A percentile compares a stretch with the other conserved stretches of the same genome.
Conservation (phyloP, 352 stramenopile species). For the Globisporangium lucens region DNA sequence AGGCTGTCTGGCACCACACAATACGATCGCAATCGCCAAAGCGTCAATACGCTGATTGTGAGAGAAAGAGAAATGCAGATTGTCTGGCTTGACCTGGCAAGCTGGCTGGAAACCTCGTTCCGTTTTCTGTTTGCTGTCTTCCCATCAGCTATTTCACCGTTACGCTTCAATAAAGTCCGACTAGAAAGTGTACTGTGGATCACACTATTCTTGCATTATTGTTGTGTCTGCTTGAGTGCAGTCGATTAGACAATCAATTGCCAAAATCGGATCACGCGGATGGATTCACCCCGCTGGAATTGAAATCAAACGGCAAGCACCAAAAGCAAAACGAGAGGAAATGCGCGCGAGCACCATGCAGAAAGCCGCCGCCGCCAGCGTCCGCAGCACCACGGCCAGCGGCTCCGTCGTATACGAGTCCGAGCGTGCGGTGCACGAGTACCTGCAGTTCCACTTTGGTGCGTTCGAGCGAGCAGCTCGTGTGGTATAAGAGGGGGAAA, state of each 20-base stretch:
- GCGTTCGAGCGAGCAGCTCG: not conserved
- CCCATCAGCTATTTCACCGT: no score
- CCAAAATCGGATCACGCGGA: not conserved
- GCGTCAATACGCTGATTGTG: no score
- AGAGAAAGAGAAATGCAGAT: no score
- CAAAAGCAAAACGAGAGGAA: not conserved
- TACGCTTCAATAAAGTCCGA: no score
- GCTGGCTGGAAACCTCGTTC: no score
- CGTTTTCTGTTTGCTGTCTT: no score
- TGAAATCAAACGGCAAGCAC: not conserved
- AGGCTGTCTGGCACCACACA: no score
- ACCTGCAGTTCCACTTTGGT: conserved; percentile 92
- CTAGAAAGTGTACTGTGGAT: no score
- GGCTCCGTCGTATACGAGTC: conserved; percentile 88
- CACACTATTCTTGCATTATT: no score
- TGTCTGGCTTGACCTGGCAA: no score
- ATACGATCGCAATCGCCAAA: no score
- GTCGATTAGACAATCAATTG: not conserved
- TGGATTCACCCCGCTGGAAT: no score
- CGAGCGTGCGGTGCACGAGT: conserved; percentile 84
- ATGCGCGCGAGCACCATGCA: conserved; percentile 27
- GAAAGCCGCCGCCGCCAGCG: conserved; percentile 14
- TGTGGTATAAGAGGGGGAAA: not conserved
- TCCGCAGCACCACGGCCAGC: conserved; percentile 86
- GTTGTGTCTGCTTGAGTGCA: not conserved